Evolutionary conservation across 305 asterid genomes (phyloP).

Genomic region (Solanum chacoense): DNA sequence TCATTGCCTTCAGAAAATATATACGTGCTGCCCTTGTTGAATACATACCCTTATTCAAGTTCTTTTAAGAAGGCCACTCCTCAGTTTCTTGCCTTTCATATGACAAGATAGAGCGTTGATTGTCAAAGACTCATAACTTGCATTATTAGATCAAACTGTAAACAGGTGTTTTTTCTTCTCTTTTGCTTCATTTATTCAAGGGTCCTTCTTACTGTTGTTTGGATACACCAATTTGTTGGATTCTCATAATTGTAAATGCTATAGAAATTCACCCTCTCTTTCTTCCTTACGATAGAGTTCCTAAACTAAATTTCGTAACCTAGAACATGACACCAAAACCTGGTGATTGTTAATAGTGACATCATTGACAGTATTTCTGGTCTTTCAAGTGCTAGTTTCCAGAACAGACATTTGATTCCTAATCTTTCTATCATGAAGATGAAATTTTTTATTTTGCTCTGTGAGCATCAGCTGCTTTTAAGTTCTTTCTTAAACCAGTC

Average conservation of each 20-base stretch:
- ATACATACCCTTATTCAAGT: not conserved
- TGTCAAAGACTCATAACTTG: not conserved
- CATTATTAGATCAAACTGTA: not conserved
- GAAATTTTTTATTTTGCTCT: not conserved
- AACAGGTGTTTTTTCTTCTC: not conserved
- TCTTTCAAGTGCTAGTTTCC: not conserved
- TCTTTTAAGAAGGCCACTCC: not conserved
- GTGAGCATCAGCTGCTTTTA: not conserved
- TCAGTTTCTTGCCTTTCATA: not conserved
- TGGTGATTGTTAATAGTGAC: not conserved
- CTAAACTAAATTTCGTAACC: not conserved
- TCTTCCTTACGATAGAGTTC: not conserved
- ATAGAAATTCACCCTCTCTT: not conserved
- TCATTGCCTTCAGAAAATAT: not conserved
- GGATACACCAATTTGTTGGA: not conserved
- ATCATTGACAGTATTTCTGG: not conserved
- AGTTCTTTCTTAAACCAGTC: not conserved
- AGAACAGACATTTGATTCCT: not conserved
- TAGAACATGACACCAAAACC: not conserved
- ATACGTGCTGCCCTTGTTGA: not conserved
- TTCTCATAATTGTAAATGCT: conserved; percentile 7
- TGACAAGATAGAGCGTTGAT: not conserved
- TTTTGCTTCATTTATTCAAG: not conserved
- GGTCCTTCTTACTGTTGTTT: not conserved
- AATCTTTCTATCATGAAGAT: not conserved